Evolutionary conservation across 1,284 basidiomycete species (phyloP), one percentile per base, ranked within the genome.

Genomic region (Filobasidium uniguttulatum): DNA sequence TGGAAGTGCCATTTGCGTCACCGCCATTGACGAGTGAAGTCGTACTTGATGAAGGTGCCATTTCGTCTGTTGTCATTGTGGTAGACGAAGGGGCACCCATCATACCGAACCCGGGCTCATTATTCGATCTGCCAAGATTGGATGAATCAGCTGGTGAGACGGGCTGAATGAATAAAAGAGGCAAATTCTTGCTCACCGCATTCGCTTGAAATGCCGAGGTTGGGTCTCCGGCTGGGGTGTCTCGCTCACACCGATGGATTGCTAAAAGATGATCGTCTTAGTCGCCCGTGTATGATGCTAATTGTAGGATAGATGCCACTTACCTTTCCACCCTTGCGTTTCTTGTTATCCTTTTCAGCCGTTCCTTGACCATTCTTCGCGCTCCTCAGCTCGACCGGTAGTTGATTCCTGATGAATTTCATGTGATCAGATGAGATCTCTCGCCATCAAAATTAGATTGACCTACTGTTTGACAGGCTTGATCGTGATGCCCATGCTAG

Each of bases 401-500:
- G 37, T 43, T 49, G 36, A 14, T 50, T 53, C 36, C 44, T 49
- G 43, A 38, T 49, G 23, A 45, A 44, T 10, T 26, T n/a, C n/a
- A n/a, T n/a, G n/a, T n/a, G n/a, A n/a, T n/a, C n/a, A 12, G 26
- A 20, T 31, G 31, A 19, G 35, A 30, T 35, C 41, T 44, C 52
- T 40, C 31, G 41, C 28, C 19, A n/a, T 10, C 25, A 8, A 44
- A 19, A 1, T 1, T 12, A 20, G 25, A 25, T 15, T 25, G n/a
- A 57, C 78, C 59, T 64, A 91, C 90, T 81, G 83, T 74, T 82
- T 96, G 62, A 96, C 89, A 65, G 97, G 84, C 47, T 89, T 81
- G 19, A 99, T 83, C 43, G 88, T 78, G 55, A 99, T 87, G 22
- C 89, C 88, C 93, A 98, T 98, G 44, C 80, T 81, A 17, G 80